A percentile compares a stretch with the other conserved stretches of the same genome.
These are phyloP conservation scores for Areca catechu DNA, from an alignment of 176 grass and related monocot genomes.

Conservation along the genomic window DNA sequence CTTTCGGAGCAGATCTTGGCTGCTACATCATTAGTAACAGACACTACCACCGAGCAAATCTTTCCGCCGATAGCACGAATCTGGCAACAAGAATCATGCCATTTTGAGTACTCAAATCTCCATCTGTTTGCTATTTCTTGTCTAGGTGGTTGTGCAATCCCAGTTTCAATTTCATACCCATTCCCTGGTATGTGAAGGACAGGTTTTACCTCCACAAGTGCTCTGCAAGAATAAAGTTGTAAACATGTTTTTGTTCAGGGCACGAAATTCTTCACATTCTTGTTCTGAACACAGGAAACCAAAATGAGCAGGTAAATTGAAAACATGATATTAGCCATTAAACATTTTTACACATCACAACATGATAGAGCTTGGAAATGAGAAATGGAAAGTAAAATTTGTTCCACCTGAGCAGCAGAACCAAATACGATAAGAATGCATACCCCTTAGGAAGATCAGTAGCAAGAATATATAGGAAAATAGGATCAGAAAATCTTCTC, in stretches of 20 bases:
- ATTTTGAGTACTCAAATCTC: slow-evolving; percentile 22
- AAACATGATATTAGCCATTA: no score
- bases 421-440: neutral
- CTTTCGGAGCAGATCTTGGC: slow-evolving; percentile 39
- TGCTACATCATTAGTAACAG: slow-evolving; percentile 38
- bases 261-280: no score
- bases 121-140: slow-evolving; percentile 24
- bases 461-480: slow-evolving; percentile 69
- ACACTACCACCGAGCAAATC: slow-evolving; percentile 57
- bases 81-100: slow-evolving; percentile 44
- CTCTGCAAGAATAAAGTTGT: slow-evolving; percentile 35
- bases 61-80: slow-evolving; percentile 31
- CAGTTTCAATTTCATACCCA: slow-evolving; percentile 30
- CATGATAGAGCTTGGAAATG: no score
- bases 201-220: slow-evolving; percentile 73
- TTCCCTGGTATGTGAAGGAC: slow-evolving; percentile 36
- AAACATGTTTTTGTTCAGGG: no score
- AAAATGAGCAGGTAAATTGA: no score
- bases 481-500: slow-evolving; percentile 31
- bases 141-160: slow-evolving; percentile 7
- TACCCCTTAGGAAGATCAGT: slow-evolving; percentile 90
- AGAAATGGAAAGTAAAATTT: no score
- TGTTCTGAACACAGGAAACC: no score
- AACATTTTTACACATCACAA: no score
- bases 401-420: no score